Percentiles rank a stretch among this genome's conserved stretches.
phyloP scores from a whole-genome alignment of 306 rosid species.

The Pyrus betulifolia region DNA sequence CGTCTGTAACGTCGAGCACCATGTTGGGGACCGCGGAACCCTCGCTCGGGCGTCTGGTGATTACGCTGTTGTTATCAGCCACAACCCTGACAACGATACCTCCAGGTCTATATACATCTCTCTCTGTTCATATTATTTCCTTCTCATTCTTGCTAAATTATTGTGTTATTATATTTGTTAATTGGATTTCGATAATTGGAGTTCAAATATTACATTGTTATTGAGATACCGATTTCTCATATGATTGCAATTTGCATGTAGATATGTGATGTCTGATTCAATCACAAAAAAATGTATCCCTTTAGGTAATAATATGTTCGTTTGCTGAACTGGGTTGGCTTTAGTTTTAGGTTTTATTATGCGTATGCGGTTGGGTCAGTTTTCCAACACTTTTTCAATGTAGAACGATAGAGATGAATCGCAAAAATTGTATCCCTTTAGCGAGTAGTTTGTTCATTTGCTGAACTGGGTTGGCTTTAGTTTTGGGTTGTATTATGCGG shows the following conservation, averaged over 20 bases:
- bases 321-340: background rate
- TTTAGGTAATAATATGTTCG: background rate
- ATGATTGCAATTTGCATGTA: background rate
- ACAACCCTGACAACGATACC: constrained; percentile 15
- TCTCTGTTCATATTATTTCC: background rate
- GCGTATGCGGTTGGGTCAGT: too few relatives aligned
- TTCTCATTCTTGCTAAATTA: too few relatives aligned
- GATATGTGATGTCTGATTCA: too few relatives aligned
- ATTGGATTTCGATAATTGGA: background rate
- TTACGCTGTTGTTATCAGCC: constrained; percentile 14
- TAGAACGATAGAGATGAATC: too few relatives aligned
- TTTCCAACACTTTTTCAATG: too few relatives aligned
- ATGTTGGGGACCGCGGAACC: constrained; percentile 8
- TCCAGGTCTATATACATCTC: background rate
- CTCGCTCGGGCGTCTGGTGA: constrained; percentile 18
- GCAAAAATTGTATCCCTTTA: too few relatives aligned
- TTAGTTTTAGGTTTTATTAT: background rate
- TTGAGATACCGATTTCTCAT: background rate
- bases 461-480: too few relatives aligned
- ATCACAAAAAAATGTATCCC: background rate
- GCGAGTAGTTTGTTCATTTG: too few relatives aligned
- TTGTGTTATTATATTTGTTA: background rate
- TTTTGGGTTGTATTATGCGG: too few relatives aligned
- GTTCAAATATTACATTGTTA: background rate
- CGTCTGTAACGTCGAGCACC: constrained; percentile 14